Percentiles rank a stretch among this genome's conserved stretches.
Conservation (phyloP, 352 stramenopile species). For the Globisporangium emineosum region DNA sequence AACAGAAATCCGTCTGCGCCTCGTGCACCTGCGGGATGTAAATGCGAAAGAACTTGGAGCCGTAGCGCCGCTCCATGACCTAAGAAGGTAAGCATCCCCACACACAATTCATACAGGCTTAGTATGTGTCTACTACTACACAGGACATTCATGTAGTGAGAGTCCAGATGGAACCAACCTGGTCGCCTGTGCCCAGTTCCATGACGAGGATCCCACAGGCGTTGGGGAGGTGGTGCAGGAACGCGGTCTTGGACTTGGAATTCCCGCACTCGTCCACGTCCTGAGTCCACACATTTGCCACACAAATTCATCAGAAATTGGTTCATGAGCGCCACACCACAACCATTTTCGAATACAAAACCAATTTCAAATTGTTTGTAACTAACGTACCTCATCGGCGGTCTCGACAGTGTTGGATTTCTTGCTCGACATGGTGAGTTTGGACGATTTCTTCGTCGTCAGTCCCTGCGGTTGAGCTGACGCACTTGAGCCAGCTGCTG, state of each 20-base stretch:
- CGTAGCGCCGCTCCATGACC: constrained; percentile 52
- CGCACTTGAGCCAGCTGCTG: not conserved
- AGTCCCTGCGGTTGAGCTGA: not conserved
- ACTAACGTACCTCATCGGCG: constrained; percentile 8
- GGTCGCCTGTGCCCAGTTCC: constrained; percentile 44
- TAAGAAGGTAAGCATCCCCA: not conserved
- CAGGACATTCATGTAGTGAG: no score
- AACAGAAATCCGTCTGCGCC: constrained; percentile 65
- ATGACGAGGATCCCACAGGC: constrained; percentile 63
- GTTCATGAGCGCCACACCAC: not conserved
- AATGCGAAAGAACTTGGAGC: constrained; percentile 68
- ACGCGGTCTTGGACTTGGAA: constrained; percentile 42
- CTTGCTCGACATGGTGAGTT: constrained; percentile 17
- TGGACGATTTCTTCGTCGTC: constrained; percentile 15
- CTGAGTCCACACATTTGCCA: not conserved
- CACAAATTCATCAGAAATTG: not conserved
- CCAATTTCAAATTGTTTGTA: constrained; percentile 1
- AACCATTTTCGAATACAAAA: not conserved
- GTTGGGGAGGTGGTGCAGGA: constrained; percentile 61
- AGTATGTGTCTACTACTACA: no score
- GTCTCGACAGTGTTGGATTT: constrained; percentile 26
- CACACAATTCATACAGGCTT: no score
- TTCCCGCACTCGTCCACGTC: constrained; percentile 29
- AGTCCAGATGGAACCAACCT: constrained; percentile 26
- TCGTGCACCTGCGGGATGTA: constrained; percentile 75